phyloP scores from a whole-genome alignment of 1,284 basidiomycete genomes.

The Sanguinoderma infundibulare region DNA sequence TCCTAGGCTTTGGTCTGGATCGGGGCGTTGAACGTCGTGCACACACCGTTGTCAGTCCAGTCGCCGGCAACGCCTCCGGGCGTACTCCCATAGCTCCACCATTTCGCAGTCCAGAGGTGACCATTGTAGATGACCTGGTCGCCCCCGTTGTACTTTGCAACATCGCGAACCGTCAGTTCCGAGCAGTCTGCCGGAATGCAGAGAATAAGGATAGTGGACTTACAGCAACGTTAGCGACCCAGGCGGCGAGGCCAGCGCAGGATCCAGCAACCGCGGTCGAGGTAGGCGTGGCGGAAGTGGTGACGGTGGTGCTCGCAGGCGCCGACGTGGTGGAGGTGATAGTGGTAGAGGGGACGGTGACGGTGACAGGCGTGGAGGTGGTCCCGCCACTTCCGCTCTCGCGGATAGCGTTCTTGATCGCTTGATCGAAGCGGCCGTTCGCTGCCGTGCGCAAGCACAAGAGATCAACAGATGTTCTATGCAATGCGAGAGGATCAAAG shows the following conservation, averaged over 20 bases:
- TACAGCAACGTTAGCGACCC: conserved; percentile 48
- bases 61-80: conserved; percentile 48
- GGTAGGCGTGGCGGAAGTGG: conserved; percentile 33
- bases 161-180: neutral
- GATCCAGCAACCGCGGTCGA: conserved; percentile 34
- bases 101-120: conserved; percentile 59
- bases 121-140: conserved; percentile 48
- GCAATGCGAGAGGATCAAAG: neutral
- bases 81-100: conserved; percentile 54
- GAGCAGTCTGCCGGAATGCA: neutral
- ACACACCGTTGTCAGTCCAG: conserved; percentile 46
- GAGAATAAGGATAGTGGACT: conserved; percentile 25
- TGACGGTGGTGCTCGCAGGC: conserved; percentile 32
- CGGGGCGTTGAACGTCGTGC: conserved; percentile 25
- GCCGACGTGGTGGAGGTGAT: conserved; percentile 22
- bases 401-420: conserved; percentile 55
- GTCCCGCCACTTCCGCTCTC: conserved; percentile 36
- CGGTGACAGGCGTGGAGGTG: conserved; percentile 14
- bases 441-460: conserved; percentile 35
- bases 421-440: conserved; percentile 54
- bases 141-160: conserved; percentile 49
- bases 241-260: conserved; percentile 53
- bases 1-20: conserved; percentile 9
- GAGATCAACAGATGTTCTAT: no score
- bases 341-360: conserved; percentile 29